Evolutionary conservation across 495 filamentous ascomycete species (phyloP), one percentile per base, ranked within the genome.

Genomic region (Xylaria curta): DNA sequence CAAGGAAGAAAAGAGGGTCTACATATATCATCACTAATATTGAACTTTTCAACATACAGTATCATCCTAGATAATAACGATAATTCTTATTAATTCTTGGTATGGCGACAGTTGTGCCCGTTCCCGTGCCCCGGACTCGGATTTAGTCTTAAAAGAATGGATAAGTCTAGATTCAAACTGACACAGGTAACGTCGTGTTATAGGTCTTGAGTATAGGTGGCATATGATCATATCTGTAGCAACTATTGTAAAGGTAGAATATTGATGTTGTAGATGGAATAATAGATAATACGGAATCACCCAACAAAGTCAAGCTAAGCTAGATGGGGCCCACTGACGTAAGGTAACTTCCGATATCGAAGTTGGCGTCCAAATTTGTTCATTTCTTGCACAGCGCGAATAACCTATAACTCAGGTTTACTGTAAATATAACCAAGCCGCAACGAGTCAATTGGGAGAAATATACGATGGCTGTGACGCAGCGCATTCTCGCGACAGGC

Each of bases 291-390:
- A 38, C 7, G 3, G 33, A 36, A 36, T 36, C n/a, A n/a, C 28
- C 36, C 8, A 38, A 6, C 36, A 7, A 38, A 38, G 49, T 1
- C 24, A 54, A 54, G 51, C 51, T 54, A 54, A 54, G 51, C 51
- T 54, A 15, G 51, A 28, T 54, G 28, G 3, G 51, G 10, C 51
- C 51, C 17, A 53, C 44, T 53, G 46, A 53, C 63, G 40, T 47
- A 54, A 33, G 31, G 28, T 54, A 66, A n/a, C 44, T 31, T 53
- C 64, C 64, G 64, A 66, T 66, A 54, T 66, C 62, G 62, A 65
- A 65, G 44, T 49, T 64, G 40, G 61, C 38, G 24, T 24, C 58
- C 7, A 40, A 21, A 10, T 61, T 40, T 42, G 4, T 19, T 13
- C 15, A 44, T 28, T 28, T 44, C 13, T 63, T 63, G 36, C 38